A percentile compares a stretch with the other conserved stretches of the same genome.
Evolutionary conservation across 177 flowering plant genomes (phyloP).

Genomic region (Vitis hybrid): DNA sequence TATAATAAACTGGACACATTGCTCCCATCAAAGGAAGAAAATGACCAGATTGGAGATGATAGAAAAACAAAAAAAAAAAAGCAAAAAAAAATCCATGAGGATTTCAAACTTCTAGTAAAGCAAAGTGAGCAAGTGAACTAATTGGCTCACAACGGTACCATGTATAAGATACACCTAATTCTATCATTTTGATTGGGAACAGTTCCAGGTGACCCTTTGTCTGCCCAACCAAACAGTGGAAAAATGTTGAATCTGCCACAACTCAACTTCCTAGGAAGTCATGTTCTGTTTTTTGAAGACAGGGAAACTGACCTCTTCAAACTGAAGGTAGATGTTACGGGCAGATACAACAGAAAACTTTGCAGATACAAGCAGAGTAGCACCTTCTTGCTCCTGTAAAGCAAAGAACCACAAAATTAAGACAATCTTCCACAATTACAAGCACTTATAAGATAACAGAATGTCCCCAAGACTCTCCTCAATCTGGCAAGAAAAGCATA

Average conservation of each 20-base stretch:
- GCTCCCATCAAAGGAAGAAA: no score
- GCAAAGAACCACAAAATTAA: background rate
- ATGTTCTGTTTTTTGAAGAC: background rate
- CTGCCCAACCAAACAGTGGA: background rate
- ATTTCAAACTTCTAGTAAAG: no score
- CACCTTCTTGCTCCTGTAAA: slow-evolving; percentile 88
- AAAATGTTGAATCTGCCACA: background rate
- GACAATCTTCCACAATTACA: background rate
- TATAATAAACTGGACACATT: no score
- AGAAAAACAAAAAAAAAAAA: no score
- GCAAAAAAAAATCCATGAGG: no score
- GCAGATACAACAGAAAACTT: slow-evolving; percentile 73
- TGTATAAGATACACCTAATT: background rate
- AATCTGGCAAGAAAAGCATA: background rate
- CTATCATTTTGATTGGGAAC: background rate
- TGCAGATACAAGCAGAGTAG: slow-evolving; percentile 88
- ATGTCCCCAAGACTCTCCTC: no score
- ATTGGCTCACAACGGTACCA: background rate
- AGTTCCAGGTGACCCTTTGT: background rate
- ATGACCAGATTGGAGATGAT: no score
- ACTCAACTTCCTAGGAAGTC: background rate
- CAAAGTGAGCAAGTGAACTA: no score
- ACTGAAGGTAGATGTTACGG: slow-evolving; percentile 81
- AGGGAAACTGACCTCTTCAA: slow-evolving; percentile 72
- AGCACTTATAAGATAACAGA: no score